phyloP scores from a whole-genome alignment of 169 alveolate species.

The Sarcocystis neurona region DNA sequence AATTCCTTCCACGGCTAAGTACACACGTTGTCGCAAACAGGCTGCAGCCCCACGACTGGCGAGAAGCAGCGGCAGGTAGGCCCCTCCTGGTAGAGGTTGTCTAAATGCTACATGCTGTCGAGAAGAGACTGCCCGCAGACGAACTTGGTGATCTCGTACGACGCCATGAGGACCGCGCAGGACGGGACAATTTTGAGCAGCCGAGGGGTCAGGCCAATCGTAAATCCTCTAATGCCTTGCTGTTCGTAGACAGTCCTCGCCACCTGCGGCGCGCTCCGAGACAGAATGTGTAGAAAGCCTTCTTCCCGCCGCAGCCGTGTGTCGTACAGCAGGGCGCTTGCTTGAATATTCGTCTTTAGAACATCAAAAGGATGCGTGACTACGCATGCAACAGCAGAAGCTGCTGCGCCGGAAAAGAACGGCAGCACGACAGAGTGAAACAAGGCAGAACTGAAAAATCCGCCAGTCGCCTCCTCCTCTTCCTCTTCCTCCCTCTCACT shows the following conservation, averaged over 20 bases:
- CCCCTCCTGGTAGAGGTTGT: no score
- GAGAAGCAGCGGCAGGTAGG: no score
- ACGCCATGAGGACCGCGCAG: conserved; percentile 63
- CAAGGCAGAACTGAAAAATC: background rate
- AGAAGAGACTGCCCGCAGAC: conserved; percentile 34
- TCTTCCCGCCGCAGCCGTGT: background rate
- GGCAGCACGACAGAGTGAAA: conserved; percentile 41
- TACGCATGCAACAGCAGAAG: conserved; percentile 64
- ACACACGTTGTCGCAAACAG: no score
- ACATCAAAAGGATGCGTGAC: conserved; percentile 74
- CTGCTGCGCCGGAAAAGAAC: conserved; percentile 55
- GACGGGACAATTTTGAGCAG: conserved; percentile 64
- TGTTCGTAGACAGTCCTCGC: conserved; percentile 30
- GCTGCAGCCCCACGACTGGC: no score
- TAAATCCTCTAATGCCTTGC: conserved; percentile 49
- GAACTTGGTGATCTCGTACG: conserved; percentile 60
- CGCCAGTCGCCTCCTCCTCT: background rate
- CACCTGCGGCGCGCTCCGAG: background rate
- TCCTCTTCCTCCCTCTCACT: no score
- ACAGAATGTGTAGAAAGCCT: conserved; percentile 2
- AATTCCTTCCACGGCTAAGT: no score
- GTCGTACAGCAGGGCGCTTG: background rate
- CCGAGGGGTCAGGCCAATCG: conserved; percentile 63
- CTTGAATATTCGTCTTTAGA: conserved; percentile 66
- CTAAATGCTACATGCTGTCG: conserved; percentile 38